These are phyloP conservation scores for Nephelium lappaceum DNA, from an alignment of 345 rosid species.

Conservation along the genomic window DNA sequence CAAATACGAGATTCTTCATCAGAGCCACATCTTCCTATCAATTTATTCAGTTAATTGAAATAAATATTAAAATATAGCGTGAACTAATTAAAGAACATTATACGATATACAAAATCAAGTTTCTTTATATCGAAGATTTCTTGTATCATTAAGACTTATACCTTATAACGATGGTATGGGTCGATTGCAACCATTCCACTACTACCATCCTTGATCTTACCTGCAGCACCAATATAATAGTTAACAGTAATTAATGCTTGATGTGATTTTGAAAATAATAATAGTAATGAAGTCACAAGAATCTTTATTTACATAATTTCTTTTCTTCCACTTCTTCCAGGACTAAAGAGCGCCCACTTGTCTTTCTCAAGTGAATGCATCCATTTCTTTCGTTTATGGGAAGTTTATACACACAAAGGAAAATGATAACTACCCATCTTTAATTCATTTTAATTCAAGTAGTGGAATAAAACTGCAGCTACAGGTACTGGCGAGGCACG, in stretches of 20 bases:
- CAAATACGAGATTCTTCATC: slow-evolving; percentile 40
- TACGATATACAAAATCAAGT: too few species aligned
- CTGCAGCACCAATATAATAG: slow-evolving; percentile 13
- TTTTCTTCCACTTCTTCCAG: neutral
- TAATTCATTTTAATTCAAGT: neutral
- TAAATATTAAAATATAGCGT: too few species aligned
- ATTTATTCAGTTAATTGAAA: neutral
- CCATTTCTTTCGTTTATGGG: too few species aligned
- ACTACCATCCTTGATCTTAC: slow-evolving; percentile 23
- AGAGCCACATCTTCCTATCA: slow-evolving; percentile 42
- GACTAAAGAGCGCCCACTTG: neutral
- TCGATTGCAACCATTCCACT: slow-evolving; percentile 34
- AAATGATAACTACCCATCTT: neutral
- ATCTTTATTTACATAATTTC: neutral
- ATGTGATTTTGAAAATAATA: neutral
- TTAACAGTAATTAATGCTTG: neutral
- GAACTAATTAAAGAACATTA: neutral
- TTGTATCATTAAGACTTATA: neutral
- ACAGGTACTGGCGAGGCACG: neutral
- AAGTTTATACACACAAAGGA: too few species aligned
- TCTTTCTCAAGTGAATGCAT: neutral
- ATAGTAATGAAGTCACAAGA: neutral
- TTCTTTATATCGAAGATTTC: neutral
- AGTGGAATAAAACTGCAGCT: too few species aligned
- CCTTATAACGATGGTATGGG: slow-evolving; percentile 44